These are phyloP conservation scores for Cryptococcus maquisensis DNA, from an alignment of 1,284 basidiomycete genomes.

Conservation along the genomic window DNA sequence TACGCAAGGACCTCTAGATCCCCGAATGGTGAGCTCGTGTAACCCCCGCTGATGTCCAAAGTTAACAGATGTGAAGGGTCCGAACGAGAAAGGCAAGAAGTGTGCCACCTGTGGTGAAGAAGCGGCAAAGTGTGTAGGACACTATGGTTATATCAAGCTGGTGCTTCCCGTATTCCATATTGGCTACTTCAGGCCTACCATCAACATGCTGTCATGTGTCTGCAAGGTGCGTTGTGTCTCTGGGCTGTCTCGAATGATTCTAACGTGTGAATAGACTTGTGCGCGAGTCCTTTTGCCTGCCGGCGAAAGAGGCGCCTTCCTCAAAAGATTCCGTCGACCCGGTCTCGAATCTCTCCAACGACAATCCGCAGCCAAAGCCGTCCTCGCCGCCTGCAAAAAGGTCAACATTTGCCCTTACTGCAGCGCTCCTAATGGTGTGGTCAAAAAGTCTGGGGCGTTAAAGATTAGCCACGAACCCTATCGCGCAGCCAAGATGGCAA, in stretches of 20 bases:
- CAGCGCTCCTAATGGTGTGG: conserved; percentile 85
- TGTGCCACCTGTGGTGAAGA: conserved; percentile 94
- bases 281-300: conserved; percentile 90
- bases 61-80: conserved; percentile 60
- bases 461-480: conserved; percentile 99
- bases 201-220: conserved; percentile 88
- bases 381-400: conserved; percentile 84
- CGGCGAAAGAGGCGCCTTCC: conserved; percentile 73
- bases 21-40: conserved; percentile 62
- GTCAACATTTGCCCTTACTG: conserved; percentile 91
- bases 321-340: conserved; percentile 83
- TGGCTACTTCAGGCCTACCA: conserved; percentile 95
- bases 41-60: neutral
- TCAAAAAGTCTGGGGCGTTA: conserved; percentile 92
- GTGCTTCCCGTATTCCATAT: conserved; percentile 96
- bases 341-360: conserved; percentile 92
- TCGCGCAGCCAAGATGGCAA: conserved; percentile 86
- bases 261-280: conserved; percentile 63
- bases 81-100: conserved; percentile 84
- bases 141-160: conserved; percentile 96
- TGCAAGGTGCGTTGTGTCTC: conserved; percentile 67
- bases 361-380: conserved; percentile 78
- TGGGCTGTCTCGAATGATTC: neutral
- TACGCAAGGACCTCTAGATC: conserved; percentile 86
- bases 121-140: conserved; percentile 92